Percentiles rank a stretch among this genome's conserved stretches.
These are phyloP conservation scores for Dissophora globulifera DNA, from an alignment of 192 early-diverging fungal species.

Conservation along the genomic window DNA sequence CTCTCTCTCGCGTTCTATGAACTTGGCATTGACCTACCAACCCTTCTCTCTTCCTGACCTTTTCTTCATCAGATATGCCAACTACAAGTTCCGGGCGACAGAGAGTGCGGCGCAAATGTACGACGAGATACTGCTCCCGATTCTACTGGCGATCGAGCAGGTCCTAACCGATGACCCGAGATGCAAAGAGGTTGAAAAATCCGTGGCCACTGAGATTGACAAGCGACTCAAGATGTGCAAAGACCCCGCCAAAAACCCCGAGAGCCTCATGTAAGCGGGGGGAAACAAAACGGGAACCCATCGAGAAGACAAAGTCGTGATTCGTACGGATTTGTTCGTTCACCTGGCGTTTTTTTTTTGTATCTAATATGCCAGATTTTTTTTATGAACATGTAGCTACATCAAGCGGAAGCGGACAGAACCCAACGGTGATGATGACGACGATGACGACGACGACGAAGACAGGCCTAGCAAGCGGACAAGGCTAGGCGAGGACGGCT, in stretches of 20 bases:
- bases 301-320: too few relatives aligned
- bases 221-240: constrained; percentile 69
- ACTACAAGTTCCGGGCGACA: constrained; percentile 38
- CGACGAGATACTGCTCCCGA: constrained; percentile 55
- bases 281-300: too few relatives aligned
- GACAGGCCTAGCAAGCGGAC: constrained; percentile 21
- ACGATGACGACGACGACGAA: constrained; percentile 46
- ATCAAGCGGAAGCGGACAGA: constrained; percentile 8
- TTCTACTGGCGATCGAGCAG: constrained; percentile 64
- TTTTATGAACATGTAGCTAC: background rate
- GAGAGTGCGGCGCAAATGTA: constrained; percentile 31
- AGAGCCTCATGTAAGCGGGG: constrained; percentile 49
- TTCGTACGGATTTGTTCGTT: too few relatives aligned
- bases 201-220: constrained; percentile 68
- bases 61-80: constrained; percentile 30
- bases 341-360: background rate
- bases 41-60: too few relatives aligned
- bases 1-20: too few relatives aligned
- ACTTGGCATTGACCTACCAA: too few relatives aligned
- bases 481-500: constrained; percentile 19
- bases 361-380: background rate
- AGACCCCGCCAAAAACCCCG: constrained; percentile 81
- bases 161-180: constrained; percentile 52
- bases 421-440: constrained; percentile 28
- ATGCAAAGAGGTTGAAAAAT: constrained; percentile 54